A percentile compares a stretch with the other conserved stretches of the same genome.
These are phyloP conservation scores for Starmerella riodocensis DNA, from an alignment of 805 yeast genomes.

Conservation along the genomic window DNA sequence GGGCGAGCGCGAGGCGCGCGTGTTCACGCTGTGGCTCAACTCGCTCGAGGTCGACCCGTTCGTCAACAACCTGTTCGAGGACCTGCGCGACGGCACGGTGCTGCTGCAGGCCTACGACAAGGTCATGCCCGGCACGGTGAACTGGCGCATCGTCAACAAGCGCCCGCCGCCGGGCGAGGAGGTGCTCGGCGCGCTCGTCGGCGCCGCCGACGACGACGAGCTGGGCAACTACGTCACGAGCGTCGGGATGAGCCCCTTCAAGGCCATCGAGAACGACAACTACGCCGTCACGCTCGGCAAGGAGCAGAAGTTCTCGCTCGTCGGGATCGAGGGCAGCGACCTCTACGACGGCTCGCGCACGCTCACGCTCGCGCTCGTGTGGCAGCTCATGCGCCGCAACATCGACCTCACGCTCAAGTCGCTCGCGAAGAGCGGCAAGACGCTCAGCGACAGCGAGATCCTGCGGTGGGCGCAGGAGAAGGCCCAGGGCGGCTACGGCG, in stretches of 20 bases:
- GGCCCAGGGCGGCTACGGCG: conserved; percentile 67
- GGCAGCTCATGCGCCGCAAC: conserved; percentile 98
- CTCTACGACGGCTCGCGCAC: conserved; percentile 86
- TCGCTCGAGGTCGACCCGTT: conserved; percentile 94
- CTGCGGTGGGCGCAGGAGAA: conserved; percentile 87
- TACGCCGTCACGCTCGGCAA: conserved; percentile 96
- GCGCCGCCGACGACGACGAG: conserved; percentile 19
- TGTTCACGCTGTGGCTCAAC: conserved; percentile 93
- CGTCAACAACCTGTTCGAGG: conserved; percentile 81
- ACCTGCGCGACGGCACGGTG: conserved; percentile 81
- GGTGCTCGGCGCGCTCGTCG: conserved; percentile 20
- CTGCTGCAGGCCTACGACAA: conserved; percentile 88
- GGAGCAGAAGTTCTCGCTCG: conserved; percentile 80
- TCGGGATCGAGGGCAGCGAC: conserved; percentile 96
- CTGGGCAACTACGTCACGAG: conserved; percentile 16
- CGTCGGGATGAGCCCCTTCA: conserved; percentile 55
- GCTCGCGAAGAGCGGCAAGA: conserved; percentile 59
- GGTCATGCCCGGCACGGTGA: conserved; percentile 86
- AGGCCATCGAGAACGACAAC: conserved; percentile 93
- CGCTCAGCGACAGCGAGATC: conserved; percentile 71
- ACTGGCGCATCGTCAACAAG: conserved; percentile 67
- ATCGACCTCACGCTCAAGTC: conserved; percentile 70
- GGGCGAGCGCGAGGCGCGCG: conserved; percentile 98
- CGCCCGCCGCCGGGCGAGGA: conserved; percentile 65
- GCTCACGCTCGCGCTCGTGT: conserved; percentile 80